A percentile compares a stretch with the other conserved stretches of the same genome.
These are phyloP conservation scores for Plasmodium cynomolgi DNA, from an alignment of 169 alveolate species.

Conservation along the genomic window DNA sequence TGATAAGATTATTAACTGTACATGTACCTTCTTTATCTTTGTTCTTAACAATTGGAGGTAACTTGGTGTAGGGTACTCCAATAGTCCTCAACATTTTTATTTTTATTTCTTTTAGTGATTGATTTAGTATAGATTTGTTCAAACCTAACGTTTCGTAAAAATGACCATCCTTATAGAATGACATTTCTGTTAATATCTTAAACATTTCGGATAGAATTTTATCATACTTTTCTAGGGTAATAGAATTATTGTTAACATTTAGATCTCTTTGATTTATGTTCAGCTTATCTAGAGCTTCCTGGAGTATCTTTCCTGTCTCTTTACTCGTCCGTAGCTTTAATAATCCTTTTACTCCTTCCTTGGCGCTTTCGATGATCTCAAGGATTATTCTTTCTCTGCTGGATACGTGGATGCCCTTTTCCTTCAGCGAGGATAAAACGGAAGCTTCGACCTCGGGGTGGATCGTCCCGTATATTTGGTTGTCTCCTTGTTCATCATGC, in stretches of 20 bases:
- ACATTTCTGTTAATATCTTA: constrained; percentile 59
- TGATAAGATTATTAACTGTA: constrained; percentile 7
- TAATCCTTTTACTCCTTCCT: constrained; percentile 38
- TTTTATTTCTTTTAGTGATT: constrained; percentile 45
- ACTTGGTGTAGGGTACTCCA: constrained; percentile 36
- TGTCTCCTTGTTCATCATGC: neutral
- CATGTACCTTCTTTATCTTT: neutral
- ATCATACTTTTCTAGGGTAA: constrained; percentile 40
- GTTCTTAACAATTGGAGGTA: constrained; percentile 58
- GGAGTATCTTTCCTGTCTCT: neutral
- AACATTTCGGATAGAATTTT: constrained; percentile 36
- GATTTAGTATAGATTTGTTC: constrained; percentile 11
- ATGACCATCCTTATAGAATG: constrained; percentile 13
- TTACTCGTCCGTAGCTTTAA: neutral
- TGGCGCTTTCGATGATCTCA: constrained; percentile 29
- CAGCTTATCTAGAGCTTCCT: constrained; percentile 9
- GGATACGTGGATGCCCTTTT: constrained; percentile 13
- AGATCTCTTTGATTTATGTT: neutral
- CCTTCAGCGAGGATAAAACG: neutral
- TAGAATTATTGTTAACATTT: neutral
- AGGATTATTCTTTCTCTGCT: constrained; percentile 16
- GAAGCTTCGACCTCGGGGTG: neutral
- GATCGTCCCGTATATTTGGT: neutral
- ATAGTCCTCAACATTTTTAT: constrained; percentile 34
- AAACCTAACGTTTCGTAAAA: constrained; percentile 44